Percentiles rank a stretch among this genome's conserved stretches.
Conservation (phyloP, 495 filamentous ascomycete genomes). For the Lentithecium fluviatile region DNA sequence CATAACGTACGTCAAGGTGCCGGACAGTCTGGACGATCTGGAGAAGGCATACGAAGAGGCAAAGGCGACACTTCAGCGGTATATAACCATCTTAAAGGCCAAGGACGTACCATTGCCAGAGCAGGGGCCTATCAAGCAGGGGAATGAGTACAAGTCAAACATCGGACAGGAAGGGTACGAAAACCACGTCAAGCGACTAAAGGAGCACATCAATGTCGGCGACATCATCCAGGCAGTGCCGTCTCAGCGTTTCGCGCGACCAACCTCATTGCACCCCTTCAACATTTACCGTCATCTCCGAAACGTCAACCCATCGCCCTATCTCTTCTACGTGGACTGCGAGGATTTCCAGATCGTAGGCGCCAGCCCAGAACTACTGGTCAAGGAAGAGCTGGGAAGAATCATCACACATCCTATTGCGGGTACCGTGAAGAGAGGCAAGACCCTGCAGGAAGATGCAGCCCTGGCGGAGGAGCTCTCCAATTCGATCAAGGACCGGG, state of each 20-base stretch:
- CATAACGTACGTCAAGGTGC: constrained; percentile 78
- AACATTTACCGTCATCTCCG: constrained; percentile 97
- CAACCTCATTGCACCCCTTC: constrained; percentile 89
- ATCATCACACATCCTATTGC: constrained; percentile 98
- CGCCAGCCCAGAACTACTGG: constrained; percentile 88
- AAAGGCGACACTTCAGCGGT: constrained; percentile 58
- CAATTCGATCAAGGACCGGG: constrained; percentile 84
- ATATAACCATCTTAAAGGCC: constrained; percentile 66
- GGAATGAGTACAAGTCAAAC: constrained; percentile 86
- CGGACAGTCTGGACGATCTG: constrained; percentile 56
- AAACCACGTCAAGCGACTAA: constrained; percentile 73
- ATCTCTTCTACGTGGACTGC: constrained; percentile 94
- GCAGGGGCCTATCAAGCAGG: constrained; percentile 66
- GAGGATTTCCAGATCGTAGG: constrained; percentile 90
- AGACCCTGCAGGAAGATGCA: constrained; percentile 75
- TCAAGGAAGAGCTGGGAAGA: constrained; percentile 80
- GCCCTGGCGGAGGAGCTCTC: constrained; percentile 74
- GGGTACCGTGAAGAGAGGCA: constrained; percentile 86
- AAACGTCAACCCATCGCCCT: constrained; percentile 92
- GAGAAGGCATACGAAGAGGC: constrained; percentile 64
- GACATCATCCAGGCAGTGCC: constrained; percentile 98
- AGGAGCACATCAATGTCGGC: constrained; percentile 82
- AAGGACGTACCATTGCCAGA: constrained; percentile 74
- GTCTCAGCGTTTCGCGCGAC: constrained; percentile 85
- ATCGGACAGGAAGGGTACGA: constrained; percentile 88